Conservation (phyloP, 441 rosid genomes). For the Aleurites moluccanus region DNA sequence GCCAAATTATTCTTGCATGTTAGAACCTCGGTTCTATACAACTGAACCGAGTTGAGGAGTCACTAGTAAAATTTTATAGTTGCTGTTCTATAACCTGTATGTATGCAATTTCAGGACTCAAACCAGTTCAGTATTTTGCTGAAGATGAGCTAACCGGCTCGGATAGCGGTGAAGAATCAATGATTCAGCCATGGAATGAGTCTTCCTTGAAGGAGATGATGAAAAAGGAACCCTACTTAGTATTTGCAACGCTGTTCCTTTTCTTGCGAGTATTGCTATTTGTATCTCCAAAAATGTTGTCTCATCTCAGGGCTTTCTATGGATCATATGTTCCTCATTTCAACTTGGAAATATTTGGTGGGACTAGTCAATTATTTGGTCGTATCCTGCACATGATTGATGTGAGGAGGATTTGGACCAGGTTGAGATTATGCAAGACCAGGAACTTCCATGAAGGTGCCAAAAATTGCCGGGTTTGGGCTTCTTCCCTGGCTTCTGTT, state of each 20-base stretch:
- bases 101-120: slow-evolving; percentile 44
- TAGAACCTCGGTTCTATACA: neutral
- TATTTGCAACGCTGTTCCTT: slow-evolving; percentile 49
- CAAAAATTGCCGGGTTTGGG: slow-evolving; percentile 74
- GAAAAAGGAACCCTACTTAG: slow-evolving; percentile 60
- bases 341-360: slow-evolving; percentile 82
- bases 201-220: slow-evolving; percentile 40
- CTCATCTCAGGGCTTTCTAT: slow-evolving; percentile 61
- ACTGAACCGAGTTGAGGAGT: neutral
- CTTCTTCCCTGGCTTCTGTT: slow-evolving; percentile 85
- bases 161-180: slow-evolving; percentile 25
- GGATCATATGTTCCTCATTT: slow-evolving; percentile 53
- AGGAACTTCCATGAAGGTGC: slow-evolving; percentile 78
- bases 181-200: slow-evolving; percentile 35
- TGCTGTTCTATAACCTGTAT: neutral
- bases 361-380: slow-evolving; percentile 63
- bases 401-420: slow-evolving; percentile 78
- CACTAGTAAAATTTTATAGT: neutral
- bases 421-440: slow-evolving; percentile 58
- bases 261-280: slow-evolving; percentile 45
- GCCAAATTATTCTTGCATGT: neutral
- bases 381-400: slow-evolving; percentile 67
- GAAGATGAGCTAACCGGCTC: slow-evolving; percentile 33
- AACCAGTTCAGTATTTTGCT: slow-evolving; percentile 50
- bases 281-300: slow-evolving; percentile 44